Conservation (phyloP, 2,329 filamentous ascomycete species). For the Apiospora kogelbergensis region DNA sequence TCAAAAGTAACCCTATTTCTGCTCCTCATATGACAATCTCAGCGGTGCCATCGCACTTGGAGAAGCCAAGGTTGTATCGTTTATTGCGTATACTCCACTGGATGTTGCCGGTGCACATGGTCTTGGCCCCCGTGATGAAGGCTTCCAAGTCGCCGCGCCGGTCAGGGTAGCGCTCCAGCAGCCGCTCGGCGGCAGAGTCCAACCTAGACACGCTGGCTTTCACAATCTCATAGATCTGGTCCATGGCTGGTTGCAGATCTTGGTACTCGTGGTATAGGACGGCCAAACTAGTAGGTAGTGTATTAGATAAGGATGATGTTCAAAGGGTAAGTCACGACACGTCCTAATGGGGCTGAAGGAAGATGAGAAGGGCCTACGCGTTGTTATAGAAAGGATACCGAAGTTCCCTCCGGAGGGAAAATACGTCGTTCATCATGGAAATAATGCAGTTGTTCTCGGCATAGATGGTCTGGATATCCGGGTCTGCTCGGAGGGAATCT, state of each 20-base stretch:
- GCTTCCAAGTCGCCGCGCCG: conserved; percentile 10
- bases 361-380: background rate
- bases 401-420: conserved; percentile 26
- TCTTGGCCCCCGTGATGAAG: conserved; percentile 12
- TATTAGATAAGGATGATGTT: too few species aligned
- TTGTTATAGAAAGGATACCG: conserved; percentile 20
- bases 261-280: conserved; percentile 19
- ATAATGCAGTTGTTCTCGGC: conserved; percentile 9
- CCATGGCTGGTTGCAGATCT: conserved; percentile 17
- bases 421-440: conserved; percentile 34
- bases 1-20: too few species aligned
- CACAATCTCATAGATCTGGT: conserved; percentile 16
- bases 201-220: conserved; percentile 9
- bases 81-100: conserved; percentile 16
- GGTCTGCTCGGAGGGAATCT: conserved; percentile 15
- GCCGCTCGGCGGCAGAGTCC: conserved; percentile 6
- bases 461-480: conserved; percentile 12
- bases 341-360: too few species aligned
- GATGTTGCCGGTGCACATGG: conserved; percentile 20
- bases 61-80: conserved; percentile 16
- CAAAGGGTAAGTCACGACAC: too few species aligned
- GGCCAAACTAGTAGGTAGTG: conserved; percentile 9
- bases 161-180: conserved; percentile 13
- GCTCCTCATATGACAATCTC: conserved; percentile 15
- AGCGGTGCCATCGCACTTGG: conserved; percentile 18